Percentiles rank a stretch among this genome's conserved stretches.
Conservation (phyloP, 2,329 filamentous ascomycete genomes). For the Aspergillus fischeri region DNA sequence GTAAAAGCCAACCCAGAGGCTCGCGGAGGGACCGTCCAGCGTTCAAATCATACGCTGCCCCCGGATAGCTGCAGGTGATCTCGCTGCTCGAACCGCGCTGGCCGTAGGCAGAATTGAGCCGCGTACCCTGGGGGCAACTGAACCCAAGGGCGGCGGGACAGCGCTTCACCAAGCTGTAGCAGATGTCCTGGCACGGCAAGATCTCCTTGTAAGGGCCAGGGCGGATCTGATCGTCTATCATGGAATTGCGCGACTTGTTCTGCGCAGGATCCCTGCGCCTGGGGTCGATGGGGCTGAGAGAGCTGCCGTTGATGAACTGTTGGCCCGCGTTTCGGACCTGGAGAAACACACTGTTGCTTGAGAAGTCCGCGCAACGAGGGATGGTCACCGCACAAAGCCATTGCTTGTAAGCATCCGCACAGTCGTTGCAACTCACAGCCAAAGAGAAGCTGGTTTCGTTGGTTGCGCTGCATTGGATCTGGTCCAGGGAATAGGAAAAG, state of each 20-base stretch:
- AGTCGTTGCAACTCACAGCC: slow-evolving; percentile 70
- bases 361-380: slow-evolving; percentile 85
- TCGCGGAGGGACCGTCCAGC: neutral
- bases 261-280: slow-evolving; percentile 37
- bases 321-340: slow-evolving; percentile 68
- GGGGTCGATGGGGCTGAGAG: slow-evolving; percentile 39
- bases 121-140: slow-evolving; percentile 60
- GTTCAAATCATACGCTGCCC: slow-evolving; percentile 52
- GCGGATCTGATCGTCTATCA: slow-evolving; percentile 66
- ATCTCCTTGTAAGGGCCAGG: slow-evolving; percentile 95
- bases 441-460: slow-evolving; percentile 75
- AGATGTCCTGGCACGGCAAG: slow-evolving; percentile 81
- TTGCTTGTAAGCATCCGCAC: slow-evolving; percentile 75
- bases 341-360: slow-evolving; percentile 52
- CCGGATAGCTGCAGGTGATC: slow-evolving; percentile 60
- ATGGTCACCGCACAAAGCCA: slow-evolving; percentile 95
- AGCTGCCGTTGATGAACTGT: slow-evolving; percentile 65
- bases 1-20: neutral
- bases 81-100: slow-evolving; percentile 32
- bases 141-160: slow-evolving; percentile 78
- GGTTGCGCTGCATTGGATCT: slow-evolving; percentile 78
- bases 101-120: slow-evolving; percentile 52
- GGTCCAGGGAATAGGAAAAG: slow-evolving; percentile 77
- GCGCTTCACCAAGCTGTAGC: slow-evolving; percentile 77
- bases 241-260: slow-evolving; percentile 62